Percentiles rank a stretch among this genome's conserved stretches.
These are phyloP conservation scores for Earliella scabrosa DNA, from an alignment of 1,284 basidiomycete genomes.

Conservation along the genomic window DNA sequence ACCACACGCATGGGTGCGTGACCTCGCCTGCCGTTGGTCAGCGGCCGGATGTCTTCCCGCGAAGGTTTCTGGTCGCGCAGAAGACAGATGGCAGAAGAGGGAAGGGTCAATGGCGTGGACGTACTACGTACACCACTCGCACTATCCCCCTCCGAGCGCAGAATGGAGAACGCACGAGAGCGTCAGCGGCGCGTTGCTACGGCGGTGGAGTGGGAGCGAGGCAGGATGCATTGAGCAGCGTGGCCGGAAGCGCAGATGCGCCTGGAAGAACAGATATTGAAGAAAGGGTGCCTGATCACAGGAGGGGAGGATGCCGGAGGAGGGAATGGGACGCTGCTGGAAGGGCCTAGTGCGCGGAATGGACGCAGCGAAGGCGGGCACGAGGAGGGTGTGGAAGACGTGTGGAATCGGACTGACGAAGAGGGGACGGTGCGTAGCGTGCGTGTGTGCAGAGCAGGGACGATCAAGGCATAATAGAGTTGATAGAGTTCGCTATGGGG, in stretches of 20 bases:
- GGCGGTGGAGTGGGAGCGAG: constrained; percentile 6
- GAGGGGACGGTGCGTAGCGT: background rate
- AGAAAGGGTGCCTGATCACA: constrained; percentile 18
- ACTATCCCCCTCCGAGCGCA: too few relatives aligned
- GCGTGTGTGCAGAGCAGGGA: constrained; percentile 12
- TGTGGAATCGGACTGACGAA: constrained; percentile 5
- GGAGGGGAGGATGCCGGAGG: too few relatives aligned
- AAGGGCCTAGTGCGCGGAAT: constrained; percentile 6
- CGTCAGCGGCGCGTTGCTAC: constrained; percentile 6
- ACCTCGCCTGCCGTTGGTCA: background rate
- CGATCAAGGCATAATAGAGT: constrained; percentile 23
- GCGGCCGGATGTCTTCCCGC: constrained; percentile 8
- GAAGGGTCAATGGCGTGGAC: too few relatives aligned
- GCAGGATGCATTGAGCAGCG: constrained; percentile 1
- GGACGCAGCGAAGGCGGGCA: constrained; percentile 2
- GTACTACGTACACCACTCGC: too few relatives aligned
- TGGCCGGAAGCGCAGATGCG: constrained; percentile 11
- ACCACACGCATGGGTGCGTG: constrained; percentile 2
- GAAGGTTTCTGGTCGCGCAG: constrained; percentile 4
- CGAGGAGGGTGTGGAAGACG: constrained; percentile 7
- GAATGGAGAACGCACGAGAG: background rate
- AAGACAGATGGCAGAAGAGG: background rate
- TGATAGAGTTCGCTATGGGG: constrained; percentile 18
- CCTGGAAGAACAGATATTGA: too few relatives aligned
- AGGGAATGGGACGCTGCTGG: background rate